Percentiles rank a stretch among this genome's conserved stretches.
Conservation (phyloP, 2,329 filamentous ascomycete species). For the Fonsecaea nubica region DNA sequence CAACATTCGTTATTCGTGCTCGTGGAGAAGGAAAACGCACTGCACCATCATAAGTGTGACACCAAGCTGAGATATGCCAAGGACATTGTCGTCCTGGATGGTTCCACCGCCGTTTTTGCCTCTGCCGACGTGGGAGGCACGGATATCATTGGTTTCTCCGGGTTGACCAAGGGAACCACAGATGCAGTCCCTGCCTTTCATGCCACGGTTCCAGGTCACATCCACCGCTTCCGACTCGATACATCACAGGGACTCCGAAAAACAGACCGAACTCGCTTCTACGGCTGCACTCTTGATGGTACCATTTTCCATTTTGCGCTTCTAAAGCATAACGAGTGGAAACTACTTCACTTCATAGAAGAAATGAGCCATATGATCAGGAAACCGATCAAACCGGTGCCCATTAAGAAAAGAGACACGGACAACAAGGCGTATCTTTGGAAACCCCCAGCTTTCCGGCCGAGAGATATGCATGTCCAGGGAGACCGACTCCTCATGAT, state of each 20-base stretch:
- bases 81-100: slow-evolving; percentile 31
- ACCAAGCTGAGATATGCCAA: slow-evolving; percentile 27
- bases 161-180: slow-evolving; percentile 25
- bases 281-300: slow-evolving; percentile 72
- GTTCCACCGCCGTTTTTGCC: slow-evolving; percentile 29
- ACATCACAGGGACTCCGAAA: not conserved
- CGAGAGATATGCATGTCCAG: slow-evolving; percentile 35
- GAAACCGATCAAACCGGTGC: slow-evolving; percentile 29
- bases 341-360: slow-evolving; percentile 75
- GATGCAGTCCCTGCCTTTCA: slow-evolving; percentile 32
- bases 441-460: slow-evolving; percentile 15
- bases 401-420: slow-evolving; percentile 19
- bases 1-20: slow-evolving; percentile 59
- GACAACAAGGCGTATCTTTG: slow-evolving; percentile 18
- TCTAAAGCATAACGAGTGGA: slow-evolving; percentile 67
- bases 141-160: slow-evolving; percentile 30
- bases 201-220: slow-evolving; percentile 33
- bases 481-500: slow-evolving; percentile 36
- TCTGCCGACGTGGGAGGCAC: slow-evolving; percentile 25
- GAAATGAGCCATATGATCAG: slow-evolving; percentile 64
- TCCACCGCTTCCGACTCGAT: slow-evolving; percentile 30
- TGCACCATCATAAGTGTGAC: slow-evolving; percentile 48
- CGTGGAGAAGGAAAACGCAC: slow-evolving; percentile 42
- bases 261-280: slow-evolving; percentile 51
- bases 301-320: slow-evolving; percentile 73